These are phyloP conservation scores for Arachnomyces sp. DNA, from an alignment of 2,329 filamentous ascomycete genomes.

Conservation along the genomic window DNA sequence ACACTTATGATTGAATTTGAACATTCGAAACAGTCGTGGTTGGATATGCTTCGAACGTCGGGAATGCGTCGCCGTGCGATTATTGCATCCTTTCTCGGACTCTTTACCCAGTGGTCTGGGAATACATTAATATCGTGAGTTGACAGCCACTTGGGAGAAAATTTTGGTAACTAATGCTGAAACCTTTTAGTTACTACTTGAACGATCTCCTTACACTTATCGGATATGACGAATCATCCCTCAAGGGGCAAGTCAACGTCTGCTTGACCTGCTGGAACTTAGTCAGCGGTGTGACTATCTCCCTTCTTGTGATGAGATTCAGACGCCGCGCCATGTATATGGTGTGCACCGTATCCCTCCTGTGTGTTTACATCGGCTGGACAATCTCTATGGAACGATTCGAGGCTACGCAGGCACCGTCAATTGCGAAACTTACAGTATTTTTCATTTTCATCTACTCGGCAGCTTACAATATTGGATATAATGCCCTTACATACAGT, in stretches of 20 bases:
- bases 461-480: slow-evolving; percentile 47
- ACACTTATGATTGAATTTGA: slow-evolving; percentile 48
- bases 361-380: slow-evolving; percentile 45
- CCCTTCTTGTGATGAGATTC: slow-evolving; percentile 30
- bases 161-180: too few relatives aligned
- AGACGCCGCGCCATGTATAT: slow-evolving; percentile 33
- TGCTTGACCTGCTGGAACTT: slow-evolving; percentile 28
- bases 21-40: slow-evolving; percentile 24
- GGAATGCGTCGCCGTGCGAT: slow-evolving; percentile 16
- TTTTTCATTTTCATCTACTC: slow-evolving; percentile 53
- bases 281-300: slow-evolving; percentile 26
- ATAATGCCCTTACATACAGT: neutral
- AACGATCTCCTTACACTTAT: slow-evolving; percentile 23
- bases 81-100: slow-evolving; percentile 13
- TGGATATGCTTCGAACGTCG: slow-evolving; percentile 11
- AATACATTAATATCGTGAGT: slow-evolving; percentile 31
- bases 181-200: slow-evolving; percentile 1
- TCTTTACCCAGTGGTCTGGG: slow-evolving; percentile 32
- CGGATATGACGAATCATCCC: slow-evolving; percentile 24
- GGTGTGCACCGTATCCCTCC: slow-evolving; percentile 42
- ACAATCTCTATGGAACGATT: slow-evolving; percentile 40
- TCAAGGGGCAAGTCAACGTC: slow-evolving; percentile 28
- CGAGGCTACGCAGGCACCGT: slow-evolving; percentile 25
- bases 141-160: neutral
- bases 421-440: slow-evolving; percentile 29